Conservation (phyloP, 345 rosid species). For the Reutealis trisperma region DNA sequence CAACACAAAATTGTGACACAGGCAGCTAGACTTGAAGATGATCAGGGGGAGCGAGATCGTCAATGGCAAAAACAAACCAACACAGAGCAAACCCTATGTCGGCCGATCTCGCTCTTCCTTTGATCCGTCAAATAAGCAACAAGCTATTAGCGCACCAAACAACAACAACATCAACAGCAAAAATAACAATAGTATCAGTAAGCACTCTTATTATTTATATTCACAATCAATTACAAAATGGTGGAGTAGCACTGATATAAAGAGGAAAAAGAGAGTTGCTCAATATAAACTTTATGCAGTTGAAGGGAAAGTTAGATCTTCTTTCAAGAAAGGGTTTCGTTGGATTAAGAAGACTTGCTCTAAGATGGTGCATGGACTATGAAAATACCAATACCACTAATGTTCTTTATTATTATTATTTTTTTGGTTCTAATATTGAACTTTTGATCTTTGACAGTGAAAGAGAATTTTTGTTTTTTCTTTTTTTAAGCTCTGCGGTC, state of each 20-base stretch:
- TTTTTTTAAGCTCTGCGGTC: neutral
- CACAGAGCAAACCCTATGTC: conserved; percentile 15
- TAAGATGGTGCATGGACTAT: conserved; percentile 29
- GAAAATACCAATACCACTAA: neutral
- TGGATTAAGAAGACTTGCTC: conserved; percentile 58
- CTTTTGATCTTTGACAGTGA: too few relatives aligned
- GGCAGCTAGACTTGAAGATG: too few relatives aligned
- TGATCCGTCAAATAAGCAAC: neutral
- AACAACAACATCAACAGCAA: neutral
- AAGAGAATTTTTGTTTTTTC: too few relatives aligned
- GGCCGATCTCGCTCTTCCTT: conserved; percentile 24
- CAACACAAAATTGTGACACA: too few relatives aligned
- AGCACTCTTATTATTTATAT: conserved; percentile 1
- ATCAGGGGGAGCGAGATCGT: neutral
- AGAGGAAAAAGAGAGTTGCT: conserved; percentile 51
- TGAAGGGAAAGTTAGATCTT: conserved; percentile 49
- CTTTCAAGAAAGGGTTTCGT: conserved; percentile 46
- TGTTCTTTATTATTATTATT: too few relatives aligned
- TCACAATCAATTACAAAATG: conserved; percentile 15
- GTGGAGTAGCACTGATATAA: conserved; percentile 51
- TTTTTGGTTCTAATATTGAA: too few relatives aligned
- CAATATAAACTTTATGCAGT: conserved; percentile 49
- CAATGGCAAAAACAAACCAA: conserved; percentile 10
- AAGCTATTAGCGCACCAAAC: neutral
- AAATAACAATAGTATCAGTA: neutral